Conservation (phyloP, 2,329 filamentous ascomycete genomes). For the Cadophora sp. region DNA sequence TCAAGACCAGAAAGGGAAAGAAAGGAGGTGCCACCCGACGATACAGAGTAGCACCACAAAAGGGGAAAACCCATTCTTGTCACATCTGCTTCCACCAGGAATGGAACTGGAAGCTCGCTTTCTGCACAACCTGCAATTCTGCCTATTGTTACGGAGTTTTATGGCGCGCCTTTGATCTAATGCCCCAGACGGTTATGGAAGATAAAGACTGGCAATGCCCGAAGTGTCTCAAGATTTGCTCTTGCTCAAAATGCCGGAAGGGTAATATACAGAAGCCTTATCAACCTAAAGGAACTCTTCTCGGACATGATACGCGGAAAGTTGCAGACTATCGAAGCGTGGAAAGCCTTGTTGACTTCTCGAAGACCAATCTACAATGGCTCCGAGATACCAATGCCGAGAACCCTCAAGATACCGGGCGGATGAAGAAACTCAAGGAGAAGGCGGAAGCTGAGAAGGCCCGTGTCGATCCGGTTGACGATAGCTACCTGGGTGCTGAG, state of each 20-base stretch:
- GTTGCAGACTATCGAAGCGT: conserved; percentile 92
- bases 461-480: conserved; percentile 35
- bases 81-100: conserved; percentile 86
- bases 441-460: conserved; percentile 44
- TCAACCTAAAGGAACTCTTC: conserved; percentile 82
- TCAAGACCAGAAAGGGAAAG: conserved; percentile 67
- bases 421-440: conserved; percentile 44
- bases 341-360: conserved; percentile 89
- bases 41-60: conserved; percentile 51
- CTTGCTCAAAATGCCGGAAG: conserved; percentile 76
- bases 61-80: conserved; percentile 64
- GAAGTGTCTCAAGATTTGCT: conserved; percentile 84
- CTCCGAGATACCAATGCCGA: conserved; percentile 65
- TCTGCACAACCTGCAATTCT: conserved; percentile 77
- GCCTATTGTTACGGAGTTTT: conserved; percentile 93
- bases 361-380: conserved; percentile 87
- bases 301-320: conserved; percentile 89
- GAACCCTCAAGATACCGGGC: conserved; percentile 49
- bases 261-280: conserved; percentile 78
- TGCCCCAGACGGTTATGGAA: conserved; percentile 84
- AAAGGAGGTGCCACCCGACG: conserved; percentile 47
- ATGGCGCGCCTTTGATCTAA: conserved; percentile 88
- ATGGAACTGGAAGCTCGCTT: conserved; percentile 82
- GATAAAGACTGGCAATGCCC: conserved; percentile 87
- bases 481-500: conserved; percentile 33